Evolutionary conservation across 2,329 filamentous ascomycete species (phyloP).

Genomic region (Microcyclospora pomicola): DNA sequence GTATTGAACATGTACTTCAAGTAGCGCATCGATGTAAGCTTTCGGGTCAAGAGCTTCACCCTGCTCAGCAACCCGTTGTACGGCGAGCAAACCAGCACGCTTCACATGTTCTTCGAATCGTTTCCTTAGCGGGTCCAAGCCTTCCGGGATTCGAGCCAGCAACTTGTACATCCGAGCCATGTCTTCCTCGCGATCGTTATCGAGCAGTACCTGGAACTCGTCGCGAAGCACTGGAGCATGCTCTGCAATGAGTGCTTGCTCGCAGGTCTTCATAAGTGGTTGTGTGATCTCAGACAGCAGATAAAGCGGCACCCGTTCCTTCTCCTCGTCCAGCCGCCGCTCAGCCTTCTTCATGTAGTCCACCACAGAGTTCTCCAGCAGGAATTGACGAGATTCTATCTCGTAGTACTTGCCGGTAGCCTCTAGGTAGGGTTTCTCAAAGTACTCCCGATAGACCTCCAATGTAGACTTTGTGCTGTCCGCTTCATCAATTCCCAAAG

Average conservation of each 20-base stretch:
- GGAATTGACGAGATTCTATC: conserved; percentile 82
- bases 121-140: conserved; percentile 71
- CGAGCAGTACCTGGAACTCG: conserved; percentile 86
- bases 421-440: conserved; percentile 80
- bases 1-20: conserved; percentile 91
- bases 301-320: conserved; percentile 83
- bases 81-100: conserved; percentile 73
- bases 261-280: conserved; percentile 73
- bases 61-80: conserved; percentile 79
- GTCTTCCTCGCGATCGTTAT: conserved; percentile 89
- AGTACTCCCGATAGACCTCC: conserved; percentile 84
- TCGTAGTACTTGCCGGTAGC: conserved; percentile 80
- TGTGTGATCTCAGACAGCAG: conserved; percentile 79
- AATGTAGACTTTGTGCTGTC: conserved; percentile 89
- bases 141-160: conserved; percentile 76
- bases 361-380: conserved; percentile 92
- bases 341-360: conserved; percentile 99
- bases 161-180: conserved; percentile 94
- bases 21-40: conserved; percentile 85
- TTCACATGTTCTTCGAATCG: conserved; percentile 88
- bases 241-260: conserved; percentile 76
- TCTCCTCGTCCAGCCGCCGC: conserved; percentile 75
- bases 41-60: conserved; percentile 89
- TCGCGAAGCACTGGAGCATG: conserved; percentile 79
- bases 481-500: conserved; percentile 81